phyloP scores from a whole-genome alignment of 1,139 yeast genomes.

The Suhomyces bribrorum region DNA sequence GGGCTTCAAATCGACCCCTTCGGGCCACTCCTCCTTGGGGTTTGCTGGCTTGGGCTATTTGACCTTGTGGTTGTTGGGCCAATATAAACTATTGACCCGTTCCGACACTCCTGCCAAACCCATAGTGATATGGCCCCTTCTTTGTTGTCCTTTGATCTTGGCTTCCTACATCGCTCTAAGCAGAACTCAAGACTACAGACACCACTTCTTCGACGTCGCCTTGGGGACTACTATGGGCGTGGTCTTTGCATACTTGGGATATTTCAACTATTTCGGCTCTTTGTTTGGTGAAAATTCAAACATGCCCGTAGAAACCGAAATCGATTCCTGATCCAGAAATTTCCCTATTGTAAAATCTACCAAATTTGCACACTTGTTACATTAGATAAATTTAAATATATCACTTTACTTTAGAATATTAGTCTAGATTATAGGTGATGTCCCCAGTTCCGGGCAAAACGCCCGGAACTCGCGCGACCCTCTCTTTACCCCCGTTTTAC shows the following conservation, averaged over 20 bases:
- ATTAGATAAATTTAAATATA: too few relatives aligned
- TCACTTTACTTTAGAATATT: too few relatives aligned
- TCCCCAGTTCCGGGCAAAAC: too few relatives aligned
- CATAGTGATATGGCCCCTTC: conserved; percentile 7
- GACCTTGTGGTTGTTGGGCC: conserved; percentile 33
- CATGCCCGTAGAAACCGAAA: conserved; percentile 12
- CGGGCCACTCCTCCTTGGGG: conserved; percentile 75
- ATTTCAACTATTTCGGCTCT: conserved; percentile 18
- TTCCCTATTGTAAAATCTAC: too few relatives aligned
- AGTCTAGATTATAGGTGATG: too few relatives aligned
- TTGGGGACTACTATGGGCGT: conserved; percentile 39
- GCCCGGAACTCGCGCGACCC: too few relatives aligned
- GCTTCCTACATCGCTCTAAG: conserved; percentile 50
- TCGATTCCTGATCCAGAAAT: not conserved
- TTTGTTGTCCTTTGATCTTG: conserved; percentile 28
- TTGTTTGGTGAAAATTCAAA: conserved; percentile 11
- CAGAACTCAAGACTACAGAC: conserved; percentile 47
- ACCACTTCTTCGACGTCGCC: conserved; percentile 44
- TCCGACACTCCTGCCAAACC: conserved; percentile 7
- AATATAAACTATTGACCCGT: conserved; percentile 14
- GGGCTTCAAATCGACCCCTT: conserved; percentile 79
- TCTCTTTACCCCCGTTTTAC: too few relatives aligned
- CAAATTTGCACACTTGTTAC: too few relatives aligned
- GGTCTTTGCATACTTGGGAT: conserved; percentile 15
- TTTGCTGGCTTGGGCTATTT: conserved; percentile 68